Evolutionary conservation across 352 stramenopile species (phyloP).

Genomic region (Phytophthora boehmeriae): DNA sequence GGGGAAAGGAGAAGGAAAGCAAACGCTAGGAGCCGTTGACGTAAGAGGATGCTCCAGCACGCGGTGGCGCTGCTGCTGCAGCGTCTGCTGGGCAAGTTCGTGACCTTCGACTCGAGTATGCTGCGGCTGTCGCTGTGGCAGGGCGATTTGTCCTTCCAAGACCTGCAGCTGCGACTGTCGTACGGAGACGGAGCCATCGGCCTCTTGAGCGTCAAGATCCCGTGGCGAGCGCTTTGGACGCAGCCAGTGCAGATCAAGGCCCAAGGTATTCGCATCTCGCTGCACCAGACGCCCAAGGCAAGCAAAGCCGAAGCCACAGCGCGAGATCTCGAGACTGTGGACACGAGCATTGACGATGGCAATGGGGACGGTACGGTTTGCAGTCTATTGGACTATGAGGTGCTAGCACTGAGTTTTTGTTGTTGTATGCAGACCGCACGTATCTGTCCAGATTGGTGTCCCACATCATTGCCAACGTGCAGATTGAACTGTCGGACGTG

Average conservation of each 20-base stretch:
- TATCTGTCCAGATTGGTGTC: conserved; percentile 84
- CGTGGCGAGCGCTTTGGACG: conserved; percentile 85
- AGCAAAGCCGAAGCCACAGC: conserved; percentile 8
- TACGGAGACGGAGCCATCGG: conserved; percentile 83
- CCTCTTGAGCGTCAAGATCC: conserved; percentile 83
- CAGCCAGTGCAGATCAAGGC: conserved; percentile 83
- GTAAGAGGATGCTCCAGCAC: conserved; percentile 75
- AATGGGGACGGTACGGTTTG: conserved; percentile 39
- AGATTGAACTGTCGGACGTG: conserved; percentile 84
- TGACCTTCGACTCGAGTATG: conserved; percentile 88
- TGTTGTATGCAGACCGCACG: conserved; percentile 57
- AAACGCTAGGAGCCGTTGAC: background rate
- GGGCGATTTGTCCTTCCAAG: conserved; percentile 82
- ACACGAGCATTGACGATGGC: conserved; percentile 40
- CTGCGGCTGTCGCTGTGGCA: conserved; percentile 87
- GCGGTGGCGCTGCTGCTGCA: conserved; percentile 85
- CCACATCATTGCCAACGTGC: conserved; percentile 87
- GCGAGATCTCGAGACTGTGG: conserved; percentile 18
- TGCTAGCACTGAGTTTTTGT: background rate
- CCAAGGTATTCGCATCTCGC: conserved; percentile 67
- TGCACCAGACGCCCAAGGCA: conserved; percentile 60
- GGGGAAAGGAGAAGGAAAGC: background rate
- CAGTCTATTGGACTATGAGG: background rate
- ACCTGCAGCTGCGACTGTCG: conserved; percentile 79
- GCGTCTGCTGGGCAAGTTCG: conserved; percentile 88